Percentiles rank a stretch among this genome's conserved stretches.
Conservation (phyloP, 228 moss, liverwort and hornwort species). For the Sphagnum magellanicum region DNA sequence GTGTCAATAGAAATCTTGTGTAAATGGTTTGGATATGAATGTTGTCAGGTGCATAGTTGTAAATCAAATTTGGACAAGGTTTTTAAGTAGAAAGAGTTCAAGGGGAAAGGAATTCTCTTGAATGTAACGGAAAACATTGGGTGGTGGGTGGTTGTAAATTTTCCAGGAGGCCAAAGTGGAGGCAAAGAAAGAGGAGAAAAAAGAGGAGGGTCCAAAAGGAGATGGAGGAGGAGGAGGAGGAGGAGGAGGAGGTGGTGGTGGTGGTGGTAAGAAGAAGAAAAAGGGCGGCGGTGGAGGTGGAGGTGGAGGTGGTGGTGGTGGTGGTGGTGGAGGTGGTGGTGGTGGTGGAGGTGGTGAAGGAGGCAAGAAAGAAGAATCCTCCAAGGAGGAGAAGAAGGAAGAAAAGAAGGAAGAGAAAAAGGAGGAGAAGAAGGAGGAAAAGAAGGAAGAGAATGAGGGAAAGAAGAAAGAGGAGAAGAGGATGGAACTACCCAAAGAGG, state of each 20-base stretch:
- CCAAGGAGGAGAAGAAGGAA: constrained; percentile 8
- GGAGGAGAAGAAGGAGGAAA: constrained; percentile 10
- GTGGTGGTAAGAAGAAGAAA: neutral
- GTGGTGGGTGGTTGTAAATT: no score
- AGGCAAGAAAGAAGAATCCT: constrained; percentile 8
- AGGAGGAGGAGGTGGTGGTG: neutral
- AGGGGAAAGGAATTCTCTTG: no score
- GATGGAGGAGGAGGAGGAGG: no score
- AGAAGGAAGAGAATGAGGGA: constrained; percentile 7
- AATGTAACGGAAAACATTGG: no score
- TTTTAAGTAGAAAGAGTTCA: no score
- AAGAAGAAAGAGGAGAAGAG: constrained; percentile 15
- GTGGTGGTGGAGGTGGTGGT: constrained; percentile 7
- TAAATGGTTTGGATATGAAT: no score
- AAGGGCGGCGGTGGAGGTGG: constrained; percentile 6
- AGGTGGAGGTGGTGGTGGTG: neutral
- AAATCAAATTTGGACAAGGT: no score
- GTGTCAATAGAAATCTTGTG: no score
- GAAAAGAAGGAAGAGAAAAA: constrained; percentile 7
- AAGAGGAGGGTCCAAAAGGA: constrained; percentile 7
- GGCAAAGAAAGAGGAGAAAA: constrained; percentile 13
- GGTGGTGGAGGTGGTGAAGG: constrained; percentile 5
- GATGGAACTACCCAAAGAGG: constrained; percentile 21
- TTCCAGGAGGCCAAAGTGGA: neutral
- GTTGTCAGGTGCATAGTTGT: no score